Conservation (phyloP, 192 early-diverging fungal genomes). For the Mortierella claussenii region DNA sequence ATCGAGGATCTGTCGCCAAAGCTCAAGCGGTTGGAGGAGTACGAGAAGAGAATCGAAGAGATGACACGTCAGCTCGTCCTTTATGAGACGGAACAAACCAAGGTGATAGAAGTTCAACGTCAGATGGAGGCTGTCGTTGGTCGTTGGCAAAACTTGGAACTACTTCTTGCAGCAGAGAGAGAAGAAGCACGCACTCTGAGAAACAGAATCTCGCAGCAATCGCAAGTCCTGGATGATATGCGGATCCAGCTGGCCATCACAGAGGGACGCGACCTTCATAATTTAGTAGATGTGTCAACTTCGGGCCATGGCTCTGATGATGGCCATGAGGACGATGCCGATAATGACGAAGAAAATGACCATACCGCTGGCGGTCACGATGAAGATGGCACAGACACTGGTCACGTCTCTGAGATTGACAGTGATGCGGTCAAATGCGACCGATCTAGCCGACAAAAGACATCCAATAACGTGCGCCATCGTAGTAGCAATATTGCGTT, state of each 20-base stretch:
- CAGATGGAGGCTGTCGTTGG: slow-evolving; percentile 55
- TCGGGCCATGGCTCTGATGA: slow-evolving; percentile 8
- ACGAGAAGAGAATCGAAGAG: slow-evolving; percentile 60
- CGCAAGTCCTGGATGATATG: slow-evolving; percentile 52
- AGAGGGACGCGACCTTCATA: slow-evolving; percentile 6
- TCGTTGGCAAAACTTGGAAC: slow-evolving; percentile 50
- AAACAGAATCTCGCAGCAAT: slow-evolving; percentile 36
- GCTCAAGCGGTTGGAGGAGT: slow-evolving; percentile 58
- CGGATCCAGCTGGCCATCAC: slow-evolving; percentile 37
- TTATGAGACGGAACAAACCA: slow-evolving; percentile 53
- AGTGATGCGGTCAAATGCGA: not conserved
- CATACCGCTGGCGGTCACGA: not conserved
- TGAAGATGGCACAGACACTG: not conserved
- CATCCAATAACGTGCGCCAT: not conserved
- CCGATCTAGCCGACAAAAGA: not conserved
- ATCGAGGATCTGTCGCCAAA: slow-evolving; percentile 57
- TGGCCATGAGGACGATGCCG: not conserved
- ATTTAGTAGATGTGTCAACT: not conserved
- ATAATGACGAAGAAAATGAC: not conserved
- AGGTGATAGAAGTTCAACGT: slow-evolving; percentile 55
- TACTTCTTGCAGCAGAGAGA: slow-evolving; percentile 34
- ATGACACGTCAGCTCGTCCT: slow-evolving; percentile 61
- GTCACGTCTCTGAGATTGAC: not conserved
- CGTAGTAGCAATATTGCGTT: not conserved
- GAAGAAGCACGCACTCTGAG: slow-evolving; percentile 29